Base-by-base conservation (phyloP, 2,329 filamentous ascomycete species). In the Cytospora mali region DNA sequence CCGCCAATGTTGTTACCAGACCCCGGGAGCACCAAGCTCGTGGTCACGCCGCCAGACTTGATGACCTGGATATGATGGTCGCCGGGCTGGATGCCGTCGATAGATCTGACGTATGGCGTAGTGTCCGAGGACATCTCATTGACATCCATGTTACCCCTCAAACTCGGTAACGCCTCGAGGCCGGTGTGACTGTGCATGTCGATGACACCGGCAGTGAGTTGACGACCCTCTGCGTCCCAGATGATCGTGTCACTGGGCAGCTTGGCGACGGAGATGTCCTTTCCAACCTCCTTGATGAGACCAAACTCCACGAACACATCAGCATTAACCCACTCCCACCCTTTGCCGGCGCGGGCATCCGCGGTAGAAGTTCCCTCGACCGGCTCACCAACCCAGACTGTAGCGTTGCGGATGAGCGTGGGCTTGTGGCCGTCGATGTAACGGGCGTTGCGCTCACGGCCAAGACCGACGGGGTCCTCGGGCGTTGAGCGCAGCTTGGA, bases 1-100 rank as follows among this genome's bases (percentile, higher is more conserved):
- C 88, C 88, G 27, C 86, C 88, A 48, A 91, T 90, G 70, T 90
- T 90, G 73, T 89, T 91, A n/a, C 82, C 86, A 1, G 85, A 88
- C 1, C 88, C 88, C 1, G 88, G 88, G 0, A 91, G 78, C 4
- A 90, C 76, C 1, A 91, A 77, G 27, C 84, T 87, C 0, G 87
- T 89, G 0, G 88, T 91, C 0, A 91, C 87, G n/a, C 88, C 88
- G 9, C 88, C 88, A 0, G 86, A 89, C 69, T 89, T 90, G 77
- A 91, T 90, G 66, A 87, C 84, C 66, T 87, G 81, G 13, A 90
- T 82, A 68, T 89, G 87, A 16, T 80, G 82, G 69, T 90, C 88
- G 14, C 84, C 76, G 0, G 87, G 84, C 68, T 88, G 81, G 39
- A 91, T 75, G 3, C 81, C 84, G 69, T 91, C 88, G 50, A 90